Evolutionary conservation across 1,284 basidiomycete genomes (phyloP).

Genomic region (Cutaneotrichosporon sp.): DNA sequence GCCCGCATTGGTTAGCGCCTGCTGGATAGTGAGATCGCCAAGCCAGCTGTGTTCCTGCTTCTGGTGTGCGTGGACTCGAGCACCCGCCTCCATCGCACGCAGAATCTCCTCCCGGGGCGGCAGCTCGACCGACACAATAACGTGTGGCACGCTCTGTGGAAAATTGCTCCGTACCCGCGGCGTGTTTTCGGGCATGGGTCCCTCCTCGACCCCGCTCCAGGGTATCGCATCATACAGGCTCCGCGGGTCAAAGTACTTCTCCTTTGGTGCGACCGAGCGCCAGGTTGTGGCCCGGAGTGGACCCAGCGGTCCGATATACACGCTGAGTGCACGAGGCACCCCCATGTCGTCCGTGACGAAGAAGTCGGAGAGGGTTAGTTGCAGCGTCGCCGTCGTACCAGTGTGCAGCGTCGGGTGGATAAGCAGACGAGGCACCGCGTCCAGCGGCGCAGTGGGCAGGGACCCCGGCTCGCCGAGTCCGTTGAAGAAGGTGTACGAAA

Average conservation of each 20-base stretch:
- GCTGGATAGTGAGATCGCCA: constrained; percentile 28
- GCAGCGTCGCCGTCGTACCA: constrained; percentile 58
- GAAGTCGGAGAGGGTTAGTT: constrained; percentile 78
- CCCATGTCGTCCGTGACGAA: constrained; percentile 43
- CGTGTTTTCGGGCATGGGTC: constrained; percentile 9
- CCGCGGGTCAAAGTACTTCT: constrained; percentile 19
- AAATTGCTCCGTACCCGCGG: constrained; percentile 27
- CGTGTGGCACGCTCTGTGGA: constrained; percentile 31
- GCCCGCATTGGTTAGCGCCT: constrained; percentile 26
- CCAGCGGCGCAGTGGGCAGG: constrained; percentile 50
- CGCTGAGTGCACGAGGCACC: constrained; percentile 56
- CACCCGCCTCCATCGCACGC: constrained; percentile 20
- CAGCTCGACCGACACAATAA: constrained; percentile 36
- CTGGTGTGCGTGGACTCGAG: too few relatives aligned
- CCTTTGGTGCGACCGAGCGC: constrained; percentile 34
- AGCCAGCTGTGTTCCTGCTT: too few relatives aligned
- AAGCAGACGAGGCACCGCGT: constrained; percentile 81
- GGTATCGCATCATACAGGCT: constrained; percentile 18
- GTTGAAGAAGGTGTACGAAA: constrained; percentile 36
- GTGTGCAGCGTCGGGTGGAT: constrained; percentile 71
- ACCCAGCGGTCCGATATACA: constrained; percentile 83
- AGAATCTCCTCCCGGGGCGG: constrained; percentile 30
- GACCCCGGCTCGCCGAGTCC: constrained; percentile 2
- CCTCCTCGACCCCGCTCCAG: constrained; percentile 9
- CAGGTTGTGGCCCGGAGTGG: constrained; percentile 56